Evolutionary conservation across 306 rosid genomes (phyloP).

Genomic region (Acacia confusa): DNA sequence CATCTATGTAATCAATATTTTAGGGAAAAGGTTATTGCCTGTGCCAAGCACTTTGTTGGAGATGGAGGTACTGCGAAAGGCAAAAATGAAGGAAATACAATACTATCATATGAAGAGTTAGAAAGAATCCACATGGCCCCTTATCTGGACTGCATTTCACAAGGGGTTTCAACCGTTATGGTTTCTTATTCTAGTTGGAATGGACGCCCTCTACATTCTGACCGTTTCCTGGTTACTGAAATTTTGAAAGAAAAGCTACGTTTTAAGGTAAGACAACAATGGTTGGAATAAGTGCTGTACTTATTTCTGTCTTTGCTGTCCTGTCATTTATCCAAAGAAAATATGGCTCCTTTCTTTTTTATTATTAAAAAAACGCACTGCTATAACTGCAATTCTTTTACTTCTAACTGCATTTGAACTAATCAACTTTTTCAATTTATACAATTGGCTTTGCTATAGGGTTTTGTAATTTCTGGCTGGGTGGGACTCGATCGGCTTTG

Average conservation of each 20-base stretch:
- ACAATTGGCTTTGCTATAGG: constrained; percentile 47
- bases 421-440: neutral
- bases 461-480: constrained; percentile 86
- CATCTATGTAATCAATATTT: constrained; percentile 17
- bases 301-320: neutral
- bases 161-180: constrained; percentile 88
- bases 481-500: constrained; percentile 67
- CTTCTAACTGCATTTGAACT: constrained; percentile 15
- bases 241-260: constrained; percentile 74
- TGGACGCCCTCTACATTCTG: constrained; percentile 61
- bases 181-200: constrained; percentile 91
- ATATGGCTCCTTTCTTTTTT: neutral
- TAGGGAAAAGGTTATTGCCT: constrained; percentile 80
- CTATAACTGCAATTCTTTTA: neutral
- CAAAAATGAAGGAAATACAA: constrained; percentile 73
- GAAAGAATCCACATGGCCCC: constrained; percentile 87
- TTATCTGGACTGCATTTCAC: constrained; percentile 78
- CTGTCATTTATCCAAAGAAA: constrained; percentile 3
- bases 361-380: neutral
- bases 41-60: constrained; percentile 96
- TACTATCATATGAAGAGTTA: constrained; percentile 65
- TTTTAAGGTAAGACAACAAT: constrained; percentile 56
- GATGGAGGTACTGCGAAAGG: constrained; percentile 90
- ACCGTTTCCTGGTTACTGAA: constrained; percentile 70
- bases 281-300: neutral